A percentile compares a stretch with the other conserved stretches of the same genome.
Conservation (phyloP, 371 early-diverging fungal genomes). For the Amoeboaphelidium protococcarum region DNA sequence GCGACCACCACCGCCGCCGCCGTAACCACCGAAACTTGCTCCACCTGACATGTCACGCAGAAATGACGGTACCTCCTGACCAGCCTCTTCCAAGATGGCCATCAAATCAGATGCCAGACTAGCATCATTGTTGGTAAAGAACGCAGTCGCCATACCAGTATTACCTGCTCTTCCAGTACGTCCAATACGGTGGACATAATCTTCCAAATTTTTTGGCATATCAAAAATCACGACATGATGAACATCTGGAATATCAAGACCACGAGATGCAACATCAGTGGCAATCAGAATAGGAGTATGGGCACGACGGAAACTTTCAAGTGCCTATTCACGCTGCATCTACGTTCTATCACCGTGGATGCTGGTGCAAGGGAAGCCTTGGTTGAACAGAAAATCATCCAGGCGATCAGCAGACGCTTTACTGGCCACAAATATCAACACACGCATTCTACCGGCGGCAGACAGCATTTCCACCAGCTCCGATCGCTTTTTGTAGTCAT, state of each 20-base stretch:
- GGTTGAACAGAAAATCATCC: neutral
- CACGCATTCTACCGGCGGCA: constrained; percentile 34
- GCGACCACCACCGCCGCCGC: too few relatives aligned
- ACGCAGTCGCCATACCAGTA: constrained; percentile 9
- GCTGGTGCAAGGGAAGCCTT: constrained; percentile 5
- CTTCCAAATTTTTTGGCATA: constrained; percentile 9
- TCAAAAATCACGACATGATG: constrained; percentile 15
- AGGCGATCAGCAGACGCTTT: neutral
- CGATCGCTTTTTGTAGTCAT: constrained; percentile 25
- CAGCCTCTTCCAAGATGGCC: neutral
- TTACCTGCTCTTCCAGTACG: constrained; percentile 12
- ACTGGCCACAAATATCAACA: neutral
- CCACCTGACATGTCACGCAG: neutral
- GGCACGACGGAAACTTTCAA: constrained; percentile 9
- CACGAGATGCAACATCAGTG: constrained; percentile 12
- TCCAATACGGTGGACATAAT: constrained; percentile 15
- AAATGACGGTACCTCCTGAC: neutral
- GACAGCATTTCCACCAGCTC: constrained; percentile 52
- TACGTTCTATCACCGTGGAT: constrained; percentile 12
- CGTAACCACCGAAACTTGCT: too few relatives aligned
- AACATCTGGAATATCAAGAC: constrained; percentile 14
- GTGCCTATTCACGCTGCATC: constrained; percentile 6
- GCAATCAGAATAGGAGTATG: constrained; percentile 5
- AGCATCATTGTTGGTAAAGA: constrained; percentile 15
- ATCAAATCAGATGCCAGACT: neutral